Percentiles rank a stretch among this genome's conserved stretches.
These are phyloP conservation scores for Magnaporthiopsis incrustans DNA, from an alignment of 2,329 filamentous ascomycete genomes.

Conservation along the genomic window DNA sequence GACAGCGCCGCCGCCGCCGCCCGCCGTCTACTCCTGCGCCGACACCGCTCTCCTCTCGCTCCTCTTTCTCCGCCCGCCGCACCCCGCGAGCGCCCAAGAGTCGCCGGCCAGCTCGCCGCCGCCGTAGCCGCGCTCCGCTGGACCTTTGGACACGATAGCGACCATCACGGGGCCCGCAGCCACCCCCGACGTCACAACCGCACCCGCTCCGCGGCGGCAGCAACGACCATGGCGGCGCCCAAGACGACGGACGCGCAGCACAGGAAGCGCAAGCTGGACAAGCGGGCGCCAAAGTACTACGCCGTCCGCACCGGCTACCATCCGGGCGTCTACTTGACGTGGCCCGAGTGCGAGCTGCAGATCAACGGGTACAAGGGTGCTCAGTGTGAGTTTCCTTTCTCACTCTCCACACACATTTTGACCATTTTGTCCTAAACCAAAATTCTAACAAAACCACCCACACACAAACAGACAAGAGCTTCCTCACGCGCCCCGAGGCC, in stretches of 20 bases:
- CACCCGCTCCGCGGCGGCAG: no score
- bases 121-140: not conserved
- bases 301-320: conserved; percentile 49
- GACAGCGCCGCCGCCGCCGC: no score
- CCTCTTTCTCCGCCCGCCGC: no score
- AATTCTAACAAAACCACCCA: not conserved
- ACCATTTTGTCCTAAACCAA: conserved; percentile 8
- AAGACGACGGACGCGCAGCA: conserved; percentile 7
- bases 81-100: no score
- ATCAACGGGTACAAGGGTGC: conserved; percentile 56
- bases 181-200: no score
- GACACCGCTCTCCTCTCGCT: no score
- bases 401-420: not conserved
- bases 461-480: conserved; percentile 68
- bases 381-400: conserved; percentile 46
- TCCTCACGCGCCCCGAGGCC: conserved; percentile 66
- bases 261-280: conserved; percentile 42
- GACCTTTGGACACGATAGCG: not conserved
- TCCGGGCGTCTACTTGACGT: conserved; percentile 55
- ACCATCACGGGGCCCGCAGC: no score
- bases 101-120: not conserved
- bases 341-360: conserved; percentile 53
- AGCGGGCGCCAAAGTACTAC: conserved; percentile 48
- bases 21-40: not conserved
- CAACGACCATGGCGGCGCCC: not conserved